Evolutionary conservation across 306 rosid genomes (phyloP).

Genomic region (Rosa multiflora): DNA sequence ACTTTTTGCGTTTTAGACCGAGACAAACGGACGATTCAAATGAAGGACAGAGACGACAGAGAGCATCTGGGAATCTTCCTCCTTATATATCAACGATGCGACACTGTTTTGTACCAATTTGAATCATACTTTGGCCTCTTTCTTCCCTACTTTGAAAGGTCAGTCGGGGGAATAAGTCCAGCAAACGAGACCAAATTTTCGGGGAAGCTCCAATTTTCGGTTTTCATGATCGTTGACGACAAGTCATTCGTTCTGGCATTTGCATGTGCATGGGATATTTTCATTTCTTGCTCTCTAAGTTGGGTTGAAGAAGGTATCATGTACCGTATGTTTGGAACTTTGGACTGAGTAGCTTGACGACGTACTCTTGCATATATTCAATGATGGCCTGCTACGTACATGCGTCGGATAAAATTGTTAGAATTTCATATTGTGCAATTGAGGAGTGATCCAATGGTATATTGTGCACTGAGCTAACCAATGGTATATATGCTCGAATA

Average conservation of each 20-base stretch:
- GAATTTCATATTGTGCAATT: not conserved
- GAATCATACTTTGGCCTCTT: slow-evolving; percentile 9
- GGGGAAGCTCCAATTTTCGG: not conserved
- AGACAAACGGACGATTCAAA: not conserved
- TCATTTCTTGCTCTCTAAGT: not conserved
- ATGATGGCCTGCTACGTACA: not conserved
- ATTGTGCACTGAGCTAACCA: no score
- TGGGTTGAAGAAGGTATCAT: not conserved
- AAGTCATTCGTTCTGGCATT: not conserved
- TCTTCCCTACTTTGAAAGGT: not conserved
- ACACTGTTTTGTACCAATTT: not conserved
- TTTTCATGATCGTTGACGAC: not conserved
- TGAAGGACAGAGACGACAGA: not conserved
- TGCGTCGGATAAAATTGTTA: not conserved
- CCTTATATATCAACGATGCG: not conserved
- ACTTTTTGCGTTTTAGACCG: not conserved
- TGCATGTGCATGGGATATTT: not conserved
- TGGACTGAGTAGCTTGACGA: not conserved
- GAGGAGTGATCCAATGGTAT: no score
- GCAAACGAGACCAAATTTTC: not conserved
- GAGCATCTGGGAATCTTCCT: not conserved
- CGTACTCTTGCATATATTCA: not conserved
- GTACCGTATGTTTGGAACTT: not conserved
- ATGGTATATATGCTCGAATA: not conserved
- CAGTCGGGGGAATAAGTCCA: not conserved